These are phyloP conservation scores for Arthroderma sp. DNA, from an alignment of 2,329 filamentous ascomycete genomes.

Conservation along the genomic window DNA sequence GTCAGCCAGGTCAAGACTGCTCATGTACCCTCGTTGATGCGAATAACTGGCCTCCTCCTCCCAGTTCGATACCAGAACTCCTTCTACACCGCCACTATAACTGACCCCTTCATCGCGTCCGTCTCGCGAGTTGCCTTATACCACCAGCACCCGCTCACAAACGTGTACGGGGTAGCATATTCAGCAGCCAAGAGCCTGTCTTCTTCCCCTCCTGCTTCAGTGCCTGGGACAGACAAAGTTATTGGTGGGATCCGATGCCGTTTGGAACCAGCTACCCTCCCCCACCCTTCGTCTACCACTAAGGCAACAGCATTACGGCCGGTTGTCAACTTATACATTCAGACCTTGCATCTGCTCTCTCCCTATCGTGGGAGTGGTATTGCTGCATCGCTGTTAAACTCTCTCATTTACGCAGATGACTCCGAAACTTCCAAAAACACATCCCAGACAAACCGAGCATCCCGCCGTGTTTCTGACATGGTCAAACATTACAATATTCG, in stretches of 20 bases:
- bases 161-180: constrained; percentile 14
- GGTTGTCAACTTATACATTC: constrained; percentile 45
- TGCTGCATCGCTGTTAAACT: constrained; percentile 43
- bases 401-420: constrained; percentile 24
- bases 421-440: constrained; percentile 4
- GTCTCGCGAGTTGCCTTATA: constrained; percentile 51
- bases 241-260: constrained; percentile 40
- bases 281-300: constrained; percentile 14
- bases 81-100: constrained; percentile 50
- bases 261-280: constrained; percentile 24
- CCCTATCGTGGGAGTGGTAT: constrained; percentile 48
- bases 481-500: constrained; percentile 40
- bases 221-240: constrained; percentile 29
- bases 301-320: constrained; percentile 10
- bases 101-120: constrained; percentile 40
- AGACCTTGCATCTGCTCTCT: constrained; percentile 47
- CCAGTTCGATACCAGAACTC: constrained; percentile 50
- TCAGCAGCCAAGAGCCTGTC: constrained; percentile 11
- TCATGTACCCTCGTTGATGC: constrained; percentile 45
- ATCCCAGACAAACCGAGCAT: constrained; percentile 10
- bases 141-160: constrained; percentile 35
- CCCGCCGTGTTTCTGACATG: constrained; percentile 23
- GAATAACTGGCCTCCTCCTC: constrained; percentile 46
- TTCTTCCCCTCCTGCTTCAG: constrained; percentile 14
- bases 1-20: constrained; percentile 42